Base-by-base conservation (phyloP, 805 yeast genomes). In the Wickerhamomyces chambardii region DNA sequence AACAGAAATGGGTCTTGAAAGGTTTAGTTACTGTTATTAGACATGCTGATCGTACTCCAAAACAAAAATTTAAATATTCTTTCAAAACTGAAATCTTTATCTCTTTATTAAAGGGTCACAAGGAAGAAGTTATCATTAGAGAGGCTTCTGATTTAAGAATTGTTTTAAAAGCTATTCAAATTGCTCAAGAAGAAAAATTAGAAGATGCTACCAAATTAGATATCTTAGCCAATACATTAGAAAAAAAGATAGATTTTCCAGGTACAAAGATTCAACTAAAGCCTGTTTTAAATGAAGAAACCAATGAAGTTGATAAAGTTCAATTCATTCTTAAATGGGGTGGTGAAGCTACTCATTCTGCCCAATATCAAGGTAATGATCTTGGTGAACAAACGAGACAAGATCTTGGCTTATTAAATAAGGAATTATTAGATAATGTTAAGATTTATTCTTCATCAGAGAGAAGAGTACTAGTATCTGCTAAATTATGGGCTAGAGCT, bases 331-430 rank as follows among this genome's bases (percentile, higher is more conserved):
- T 92, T 48, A 92, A 92, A 56, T 92, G 98, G 98, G 98, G 98
- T 48, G 99, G 99, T 43, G 99, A 92, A 58, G 97, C 98, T 6
- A 92, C 99, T 2, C 99, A 92, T 57, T 87, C 97, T 10, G 97
- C 97, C 2, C 74, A 80, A 43, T 84, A 86, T 55, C 99, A 92
- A 61, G 95, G 96, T 1, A 73, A 80, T 21, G 99, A 92, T 58
- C 74, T 92, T 15, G 99, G 98, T 35, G 97, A 90, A 53, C 96
- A 89, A 59, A 72, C 84, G 63, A 78, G 98, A 51, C 95, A 90
- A 55, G 95, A 92, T 56, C 73, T 87, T 47, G 80, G 84, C 52
- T 68, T 92, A 39, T 67, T 92, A 53, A 92, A 92, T 58, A 78
- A 83, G 42, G 82, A 79, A 28, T 86, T 92, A 8, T 66, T 92